Conservation (phyloP, 257 asterid genomes). For the Penstemon eatonii region DNA sequence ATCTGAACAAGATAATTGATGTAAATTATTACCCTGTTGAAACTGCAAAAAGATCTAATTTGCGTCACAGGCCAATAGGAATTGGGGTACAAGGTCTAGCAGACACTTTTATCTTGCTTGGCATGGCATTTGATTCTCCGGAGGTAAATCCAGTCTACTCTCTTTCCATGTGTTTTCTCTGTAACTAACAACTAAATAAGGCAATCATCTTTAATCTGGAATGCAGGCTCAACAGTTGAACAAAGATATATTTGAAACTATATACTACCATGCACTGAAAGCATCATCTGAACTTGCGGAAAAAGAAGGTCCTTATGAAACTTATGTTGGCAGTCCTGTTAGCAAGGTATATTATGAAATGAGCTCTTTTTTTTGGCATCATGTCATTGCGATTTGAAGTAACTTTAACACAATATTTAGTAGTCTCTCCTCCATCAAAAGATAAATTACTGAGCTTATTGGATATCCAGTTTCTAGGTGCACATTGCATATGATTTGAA, state of each 20-base stretch:
- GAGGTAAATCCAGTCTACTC: conserved; percentile 58
- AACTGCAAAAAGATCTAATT: conserved; percentile 83
- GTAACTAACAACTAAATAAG: background rate
- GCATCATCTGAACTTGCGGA: conserved; percentile 86
- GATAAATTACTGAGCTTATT: too few species aligned
- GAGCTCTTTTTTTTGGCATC: too few species aligned
- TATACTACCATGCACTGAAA: conserved; percentile 84
- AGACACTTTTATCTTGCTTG: conserved; percentile 90
- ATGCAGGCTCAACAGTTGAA: conserved; percentile 92
- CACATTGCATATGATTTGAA: too few species aligned
- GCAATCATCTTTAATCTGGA: background rate
- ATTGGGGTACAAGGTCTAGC: conserved; percentile 99
- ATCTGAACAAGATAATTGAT: conserved; percentile 91
- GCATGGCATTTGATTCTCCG: conserved; percentile 95
- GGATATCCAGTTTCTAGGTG: too few species aligned
- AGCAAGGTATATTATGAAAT: conserved; percentile 60
- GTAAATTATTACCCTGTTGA: conserved; percentile 89
- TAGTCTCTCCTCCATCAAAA: too few species aligned
- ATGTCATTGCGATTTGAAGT: too few species aligned
- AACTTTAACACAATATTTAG: too few species aligned
- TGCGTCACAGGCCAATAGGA: conserved; percentile 94
- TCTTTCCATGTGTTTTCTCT: background rate
- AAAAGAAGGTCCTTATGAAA: conserved; percentile 77
- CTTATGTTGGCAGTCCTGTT: conserved; percentile 83
- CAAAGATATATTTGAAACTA: conserved; percentile 93